phyloP scores from a whole-genome alignment of 208 protist species.

The Trypanosoma mega region DNA sequence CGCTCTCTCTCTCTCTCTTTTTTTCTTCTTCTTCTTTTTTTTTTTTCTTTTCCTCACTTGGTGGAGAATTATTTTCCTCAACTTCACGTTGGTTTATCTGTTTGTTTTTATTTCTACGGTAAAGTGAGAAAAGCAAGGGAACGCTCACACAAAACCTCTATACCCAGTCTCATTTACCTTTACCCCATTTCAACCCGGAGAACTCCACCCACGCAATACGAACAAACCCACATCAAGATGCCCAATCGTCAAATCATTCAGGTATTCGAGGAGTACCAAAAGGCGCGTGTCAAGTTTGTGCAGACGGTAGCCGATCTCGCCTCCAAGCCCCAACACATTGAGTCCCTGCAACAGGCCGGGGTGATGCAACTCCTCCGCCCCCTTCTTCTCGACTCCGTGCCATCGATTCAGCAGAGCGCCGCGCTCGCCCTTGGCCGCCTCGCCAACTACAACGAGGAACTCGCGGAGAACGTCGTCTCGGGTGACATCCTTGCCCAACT shows the following conservation, averaged over 20 bases:
- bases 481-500: constrained; percentile 98
- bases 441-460: constrained; percentile 97
- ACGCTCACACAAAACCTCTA: too few species aligned
- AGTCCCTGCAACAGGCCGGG: constrained; percentile 94
- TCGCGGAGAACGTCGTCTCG: constrained; percentile 97
- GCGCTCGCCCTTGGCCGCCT: constrained; percentile 98
- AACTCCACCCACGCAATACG: too few species aligned
- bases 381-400: constrained; percentile 96
- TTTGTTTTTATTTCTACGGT: not conserved
- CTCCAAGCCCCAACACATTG: constrained; percentile 96
- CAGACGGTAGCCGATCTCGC: constrained; percentile 95
- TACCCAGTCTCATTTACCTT: too few species aligned
- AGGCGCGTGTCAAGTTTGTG: constrained; percentile 95
- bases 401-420: constrained; percentile 98
- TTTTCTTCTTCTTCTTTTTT: constrained; percentile 13
- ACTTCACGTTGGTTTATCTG: too few species aligned
- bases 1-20: constrained; percentile 15
- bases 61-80: too few species aligned
- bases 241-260: constrained; percentile 92
- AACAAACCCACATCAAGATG: too few species aligned
- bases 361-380: constrained; percentile 97
- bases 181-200: too few species aligned
- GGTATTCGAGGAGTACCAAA: constrained; percentile 98
- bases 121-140: not conserved
- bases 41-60: constrained; percentile 19